A percentile compares a stretch with the other conserved stretches of the same genome.
Conservation (phyloP, 192 early-diverging fungal species). For the Dissophora globulifera region DNA sequence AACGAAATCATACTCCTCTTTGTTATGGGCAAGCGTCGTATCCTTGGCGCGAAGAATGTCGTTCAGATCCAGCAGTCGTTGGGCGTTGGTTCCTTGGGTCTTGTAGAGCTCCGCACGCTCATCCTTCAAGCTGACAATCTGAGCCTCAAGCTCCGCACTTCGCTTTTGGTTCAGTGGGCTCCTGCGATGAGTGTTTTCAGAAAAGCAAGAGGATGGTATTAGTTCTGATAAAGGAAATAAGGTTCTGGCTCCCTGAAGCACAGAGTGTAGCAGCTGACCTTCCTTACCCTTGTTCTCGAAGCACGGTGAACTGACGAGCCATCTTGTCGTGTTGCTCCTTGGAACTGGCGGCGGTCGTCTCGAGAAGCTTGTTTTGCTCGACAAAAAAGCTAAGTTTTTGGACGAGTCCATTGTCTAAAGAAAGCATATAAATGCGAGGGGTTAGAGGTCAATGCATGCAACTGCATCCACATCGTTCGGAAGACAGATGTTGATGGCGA, state of each 20-base stretch:
- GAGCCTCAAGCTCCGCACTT: constrained; percentile 78
- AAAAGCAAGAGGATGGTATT: constrained; percentile 1
- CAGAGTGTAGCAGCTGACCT: too few species aligned
- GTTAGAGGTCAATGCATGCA: not conserved
- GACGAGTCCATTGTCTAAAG: constrained; percentile 57
- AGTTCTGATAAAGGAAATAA: too few species aligned
- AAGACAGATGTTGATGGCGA: too few species aligned
- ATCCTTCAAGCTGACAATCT: constrained; percentile 80
- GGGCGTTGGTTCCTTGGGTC: constrained; percentile 91
- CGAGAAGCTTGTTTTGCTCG: constrained; percentile 56
- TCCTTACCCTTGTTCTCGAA: constrained; percentile 58
- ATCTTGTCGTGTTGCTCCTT: constrained; percentile 52
- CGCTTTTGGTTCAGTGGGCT: constrained; percentile 69
- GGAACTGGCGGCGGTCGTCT: constrained; percentile 25
- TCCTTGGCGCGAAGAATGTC: constrained; percentile 76
- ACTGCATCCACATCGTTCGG: too few species aligned
- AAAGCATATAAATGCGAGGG: too few species aligned
- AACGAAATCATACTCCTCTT: constrained; percentile 74
- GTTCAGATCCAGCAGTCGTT: constrained; percentile 85
- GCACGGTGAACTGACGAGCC: constrained; percentile 44
- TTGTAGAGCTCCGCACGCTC: constrained; percentile 92
- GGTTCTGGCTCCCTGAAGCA: too few species aligned
- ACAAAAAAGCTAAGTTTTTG: constrained; percentile 53
- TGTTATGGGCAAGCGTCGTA: constrained; percentile 62
- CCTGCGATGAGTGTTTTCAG: constrained; percentile 19